These are phyloP conservation scores for Musa acuminata DNA, from an alignment of 176 grass and related monocot genomes.

Conservation along the genomic window DNA sequence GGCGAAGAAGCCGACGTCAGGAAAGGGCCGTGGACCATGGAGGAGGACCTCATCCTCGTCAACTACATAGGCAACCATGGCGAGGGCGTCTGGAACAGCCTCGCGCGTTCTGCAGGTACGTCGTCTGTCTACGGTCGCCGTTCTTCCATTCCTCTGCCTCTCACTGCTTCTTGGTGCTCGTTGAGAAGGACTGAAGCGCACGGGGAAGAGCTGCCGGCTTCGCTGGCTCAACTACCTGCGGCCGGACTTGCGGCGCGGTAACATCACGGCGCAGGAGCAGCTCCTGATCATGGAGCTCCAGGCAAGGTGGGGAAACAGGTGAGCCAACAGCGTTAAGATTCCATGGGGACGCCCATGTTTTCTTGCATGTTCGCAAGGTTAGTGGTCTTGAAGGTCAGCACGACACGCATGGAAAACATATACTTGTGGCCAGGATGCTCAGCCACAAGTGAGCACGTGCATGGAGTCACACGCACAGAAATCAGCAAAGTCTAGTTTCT, in stretches of 20 bases:
- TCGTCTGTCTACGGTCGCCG: too few relatives aligned
- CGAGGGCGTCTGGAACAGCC: constrained; percentile 42
- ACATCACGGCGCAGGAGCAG: constrained; percentile 45
- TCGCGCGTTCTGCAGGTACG: constrained; percentile 34
- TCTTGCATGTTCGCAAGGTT: neutral
- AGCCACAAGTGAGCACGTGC: too few relatives aligned
- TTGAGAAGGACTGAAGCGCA: constrained; percentile 54
- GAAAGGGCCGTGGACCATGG: constrained; percentile 60
- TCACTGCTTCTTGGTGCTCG: neutral
- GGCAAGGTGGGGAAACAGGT: constrained; percentile 59
- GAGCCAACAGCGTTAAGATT: neutral
- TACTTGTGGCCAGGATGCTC: too few relatives aligned
- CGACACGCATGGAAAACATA: too few relatives aligned
- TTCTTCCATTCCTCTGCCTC: too few relatives aligned
- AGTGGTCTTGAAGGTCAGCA: too few relatives aligned
- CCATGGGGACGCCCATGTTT: neutral
- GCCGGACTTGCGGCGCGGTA: constrained; percentile 48
- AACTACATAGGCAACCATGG: constrained; percentile 43
- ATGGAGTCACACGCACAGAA: too few relatives aligned
- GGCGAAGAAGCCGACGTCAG: constrained; percentile 25
- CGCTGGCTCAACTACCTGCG: constrained; percentile 64
- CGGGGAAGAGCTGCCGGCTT: constrained; percentile 56
- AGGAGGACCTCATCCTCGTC: constrained; percentile 45
- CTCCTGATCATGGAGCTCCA: constrained; percentile 43
- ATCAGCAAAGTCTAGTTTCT: too few relatives aligned